A percentile compares a stretch with the other conserved stretches of the same genome.
Evolutionary conservation across 192 early-diverging fungal genomes (phyloP).

Genomic region (Coemansia asiatica): DNA sequence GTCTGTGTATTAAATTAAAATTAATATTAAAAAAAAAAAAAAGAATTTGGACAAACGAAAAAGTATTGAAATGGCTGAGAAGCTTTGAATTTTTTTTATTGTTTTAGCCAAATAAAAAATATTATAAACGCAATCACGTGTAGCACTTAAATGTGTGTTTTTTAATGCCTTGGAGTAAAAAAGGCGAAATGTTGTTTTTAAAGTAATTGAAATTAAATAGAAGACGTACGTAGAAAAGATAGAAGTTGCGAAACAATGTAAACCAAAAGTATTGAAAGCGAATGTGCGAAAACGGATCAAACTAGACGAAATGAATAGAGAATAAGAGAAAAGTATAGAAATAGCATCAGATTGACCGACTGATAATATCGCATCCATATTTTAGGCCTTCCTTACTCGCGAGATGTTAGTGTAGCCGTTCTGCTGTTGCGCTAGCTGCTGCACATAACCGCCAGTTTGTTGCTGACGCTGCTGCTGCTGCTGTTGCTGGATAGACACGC

Average conservation of each 20-base stretch:
- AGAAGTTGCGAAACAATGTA: too few relatives aligned
- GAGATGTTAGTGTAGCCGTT: conserved; percentile 38
- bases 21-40: neutral
- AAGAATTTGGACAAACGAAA: neutral
- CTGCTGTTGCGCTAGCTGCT: conserved; percentile 19
- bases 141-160: too few relatives aligned
- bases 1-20: neutral
- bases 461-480: conserved; percentile 20
- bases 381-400: conserved; percentile 40
- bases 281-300: neutral
- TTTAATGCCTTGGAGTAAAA: too few relatives aligned
- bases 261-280: too few relatives aligned
- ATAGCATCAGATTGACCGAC: too few relatives aligned
- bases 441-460: conserved; percentile 6
- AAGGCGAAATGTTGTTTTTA: too few relatives aligned
- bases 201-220: too few relatives aligned
- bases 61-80: too few relatives aligned
- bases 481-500: conserved; percentile 20
- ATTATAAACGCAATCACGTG: too few relatives aligned
- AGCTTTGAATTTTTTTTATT: too few relatives aligned
- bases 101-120: too few relatives aligned
- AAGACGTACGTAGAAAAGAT: too few relatives aligned
- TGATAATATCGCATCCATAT: neutral
- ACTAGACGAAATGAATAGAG: neutral
- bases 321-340: neutral